Conservation (phyloP, 306 rosid species). For the Casuarina cunninghamiana region DNA sequence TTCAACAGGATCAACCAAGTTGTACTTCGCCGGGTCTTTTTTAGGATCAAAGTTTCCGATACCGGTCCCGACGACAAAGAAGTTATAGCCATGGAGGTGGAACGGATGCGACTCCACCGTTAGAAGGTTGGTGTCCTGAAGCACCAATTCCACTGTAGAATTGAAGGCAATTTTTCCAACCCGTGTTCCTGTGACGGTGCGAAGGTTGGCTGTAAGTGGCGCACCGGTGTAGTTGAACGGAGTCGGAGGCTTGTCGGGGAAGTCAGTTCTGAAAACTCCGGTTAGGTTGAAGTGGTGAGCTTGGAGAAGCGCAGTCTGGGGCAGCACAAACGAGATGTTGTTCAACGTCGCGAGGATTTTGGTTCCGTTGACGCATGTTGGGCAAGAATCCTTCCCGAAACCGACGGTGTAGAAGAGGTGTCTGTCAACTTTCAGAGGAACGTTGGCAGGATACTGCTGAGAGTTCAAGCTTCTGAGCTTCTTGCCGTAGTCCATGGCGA, state of each 20-base stretch:
- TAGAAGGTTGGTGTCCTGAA: slow-evolving; percentile 71
- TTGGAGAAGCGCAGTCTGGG: slow-evolving; percentile 74
- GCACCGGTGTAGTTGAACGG: slow-evolving; percentile 73
- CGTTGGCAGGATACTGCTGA: slow-evolving; percentile 64
- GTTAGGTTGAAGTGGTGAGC: slow-evolving; percentile 67
- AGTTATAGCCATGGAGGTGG: slow-evolving; percentile 73
- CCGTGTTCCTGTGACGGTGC: slow-evolving; percentile 57
- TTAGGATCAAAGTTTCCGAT: slow-evolving; percentile 69
- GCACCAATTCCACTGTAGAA: slow-evolving; percentile 67
- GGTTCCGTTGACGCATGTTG: slow-evolving; percentile 71
- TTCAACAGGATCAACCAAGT: slow-evolving; percentile 77
- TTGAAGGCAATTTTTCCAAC: slow-evolving; percentile 63
- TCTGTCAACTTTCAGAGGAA: slow-evolving; percentile 72
- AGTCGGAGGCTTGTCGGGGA: slow-evolving; percentile 61
- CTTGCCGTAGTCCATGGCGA: slow-evolving; percentile 52
- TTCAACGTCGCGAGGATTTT: slow-evolving; percentile 75
- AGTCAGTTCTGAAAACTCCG: slow-evolving; percentile 72
- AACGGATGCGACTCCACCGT: slow-evolving; percentile 78
- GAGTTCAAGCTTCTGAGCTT: slow-evolving; percentile 65
- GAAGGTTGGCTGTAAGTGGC: slow-evolving; percentile 61
- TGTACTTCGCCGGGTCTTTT: slow-evolving; percentile 67
- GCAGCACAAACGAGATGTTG: slow-evolving; percentile 80
- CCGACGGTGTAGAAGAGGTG: slow-evolving; percentile 71
- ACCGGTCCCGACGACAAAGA: slow-evolving; percentile 71
- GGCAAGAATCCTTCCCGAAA: slow-evolving; percentile 63